Conservation (phyloP, 192 early-diverging fungal genomes). For the Backusella sp. region DNA sequence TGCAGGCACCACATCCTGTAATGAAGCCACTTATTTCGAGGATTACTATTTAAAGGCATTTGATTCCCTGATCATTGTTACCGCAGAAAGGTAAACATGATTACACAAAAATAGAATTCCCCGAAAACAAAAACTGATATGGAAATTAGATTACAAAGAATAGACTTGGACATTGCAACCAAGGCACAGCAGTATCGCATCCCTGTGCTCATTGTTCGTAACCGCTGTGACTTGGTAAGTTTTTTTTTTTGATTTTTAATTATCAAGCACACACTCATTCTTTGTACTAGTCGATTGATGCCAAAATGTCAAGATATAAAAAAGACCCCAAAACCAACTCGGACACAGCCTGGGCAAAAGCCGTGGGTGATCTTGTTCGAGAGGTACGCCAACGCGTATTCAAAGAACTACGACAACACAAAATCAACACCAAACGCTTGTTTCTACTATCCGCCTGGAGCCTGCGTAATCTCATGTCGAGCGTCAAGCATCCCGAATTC, state of each 20-base stretch:
- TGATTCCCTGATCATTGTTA: slow-evolving; percentile 40
- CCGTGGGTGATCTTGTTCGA: slow-evolving; percentile 25
- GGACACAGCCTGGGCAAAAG: slow-evolving; percentile 23
- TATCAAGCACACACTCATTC: no score
- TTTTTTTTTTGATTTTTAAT: background rate
- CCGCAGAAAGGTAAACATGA: slow-evolving; percentile 30
- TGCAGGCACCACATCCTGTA: slow-evolving; percentile 22
- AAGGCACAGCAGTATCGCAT: slow-evolving; percentile 22
- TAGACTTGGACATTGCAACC: slow-evolving; percentile 25
- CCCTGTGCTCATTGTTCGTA: slow-evolving; percentile 32
- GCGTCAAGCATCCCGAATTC: slow-evolving; percentile 17
- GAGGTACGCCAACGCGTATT: slow-evolving; percentile 30
- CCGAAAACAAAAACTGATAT: background rate
- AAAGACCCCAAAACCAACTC: slow-evolving; percentile 1
- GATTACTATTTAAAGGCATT: slow-evolving; percentile 38
- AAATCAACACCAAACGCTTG: slow-evolving; percentile 19
- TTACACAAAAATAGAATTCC: background rate
- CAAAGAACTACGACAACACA: slow-evolving; percentile 25
- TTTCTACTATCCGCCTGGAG: slow-evolving; percentile 38
- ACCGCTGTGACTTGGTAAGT: slow-evolving; percentile 30
- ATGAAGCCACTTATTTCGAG: slow-evolving; percentile 37
- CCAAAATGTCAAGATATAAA: slow-evolving; percentile 19
- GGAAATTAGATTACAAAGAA: slow-evolving; percentile 22
- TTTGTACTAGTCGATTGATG: slow-evolving; percentile 20
- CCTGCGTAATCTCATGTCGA: slow-evolving; percentile 31